phyloP scores from a whole-genome alignment of 768 basidiomycete species.

The Neoboletus brunneissimus region DNA sequence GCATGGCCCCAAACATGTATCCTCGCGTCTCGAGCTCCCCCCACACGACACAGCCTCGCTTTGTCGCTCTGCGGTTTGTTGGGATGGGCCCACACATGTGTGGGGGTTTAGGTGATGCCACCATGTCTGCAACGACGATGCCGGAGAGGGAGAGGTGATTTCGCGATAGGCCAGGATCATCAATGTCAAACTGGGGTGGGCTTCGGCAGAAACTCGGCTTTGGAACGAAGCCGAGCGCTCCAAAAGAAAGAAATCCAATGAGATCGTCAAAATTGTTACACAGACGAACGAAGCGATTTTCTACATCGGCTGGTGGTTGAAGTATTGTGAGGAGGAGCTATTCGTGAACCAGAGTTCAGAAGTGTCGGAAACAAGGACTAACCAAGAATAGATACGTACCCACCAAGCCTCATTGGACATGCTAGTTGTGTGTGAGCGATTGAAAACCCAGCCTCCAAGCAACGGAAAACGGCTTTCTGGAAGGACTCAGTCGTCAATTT shows the following conservation, averaged over 20 bases:
- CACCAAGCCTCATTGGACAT: slow-evolving; percentile 34
- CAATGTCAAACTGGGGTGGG: not conserved
- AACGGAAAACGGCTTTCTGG: slow-evolving; percentile 21
- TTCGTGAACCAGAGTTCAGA: not conserved
- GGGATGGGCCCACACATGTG: slow-evolving; percentile 1
- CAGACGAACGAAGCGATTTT: slow-evolving; percentile 31
- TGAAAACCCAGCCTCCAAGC: slow-evolving; percentile 34
- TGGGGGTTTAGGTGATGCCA: not conserved
- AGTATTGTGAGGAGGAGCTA: slow-evolving; percentile 6
- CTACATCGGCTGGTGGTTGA: slow-evolving; percentile 18
- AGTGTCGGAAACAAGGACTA: not conserved
- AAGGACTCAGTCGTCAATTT: not conserved
- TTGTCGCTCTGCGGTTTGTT: slow-evolving; percentile 5
- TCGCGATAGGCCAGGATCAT: slow-evolving; percentile 5
- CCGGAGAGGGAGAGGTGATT: slow-evolving; percentile 25
- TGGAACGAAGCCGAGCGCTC: slow-evolving; percentile 17
- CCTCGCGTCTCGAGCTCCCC: slow-evolving; percentile 19
- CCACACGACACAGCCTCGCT: slow-evolving; percentile 23
- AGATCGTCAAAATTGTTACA: slow-evolving; percentile 32
- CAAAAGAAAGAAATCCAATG: slow-evolving; percentile 29
- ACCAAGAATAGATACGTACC: slow-evolving; percentile 17
- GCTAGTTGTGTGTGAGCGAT: slow-evolving; percentile 14
- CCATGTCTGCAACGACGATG: slow-evolving; percentile 21
- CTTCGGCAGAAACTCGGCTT: slow-evolving; percentile 19
- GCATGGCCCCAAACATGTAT: slow-evolving; percentile 34